Evolutionary conservation across 2,329 filamentous ascomycete genomes (phyloP), one percentile per base, ranked within the genome.

Genomic region (Verruconis gallopava): DNA sequence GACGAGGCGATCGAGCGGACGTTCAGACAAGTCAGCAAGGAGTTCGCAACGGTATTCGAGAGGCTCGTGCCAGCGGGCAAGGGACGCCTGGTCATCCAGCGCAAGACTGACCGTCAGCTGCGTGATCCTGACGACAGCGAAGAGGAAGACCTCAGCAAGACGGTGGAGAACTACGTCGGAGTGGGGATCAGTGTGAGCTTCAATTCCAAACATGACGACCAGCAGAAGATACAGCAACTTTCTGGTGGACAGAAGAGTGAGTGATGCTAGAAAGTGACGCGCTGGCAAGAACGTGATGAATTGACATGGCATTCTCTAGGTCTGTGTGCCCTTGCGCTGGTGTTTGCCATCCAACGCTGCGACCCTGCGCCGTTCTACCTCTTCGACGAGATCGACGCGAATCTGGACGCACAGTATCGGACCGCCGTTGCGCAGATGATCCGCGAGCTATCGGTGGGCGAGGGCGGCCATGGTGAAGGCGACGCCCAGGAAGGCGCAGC

Each of bases 331-430:
- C 75, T 98, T n/a, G 93, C 91, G 35, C 76, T 98, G 40, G 93
- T 98, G 51, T 98, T 98, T 58, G 91, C 91, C n/a, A 93, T 98
- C 51, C 91, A 98, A 63, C 85, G 88, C 51, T 94, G 89, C 46
- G 91, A 98, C 59, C 91, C 89, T 6, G 93, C 89, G 35, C 91
- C 91, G 1, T 96, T 98, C 71, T 95, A 98, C 59, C 88, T 98
- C 54, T 98, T 98, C 53, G 91, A 98, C 60, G 91, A 98, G 63
- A 94, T 98, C 49, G 91, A 98, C 57, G 91, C 91, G 60, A 98
- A 98, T 58, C 74, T 98, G 18, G 91, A 98, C 59, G 88, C 91
- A 1, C 91, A 98, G 63, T 98, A 98, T 67, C 82, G 91, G 47
- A 95, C 91, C 1, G 89, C 91, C 1, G 91, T 98, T 9, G 91